Percentiles rank a stretch among this genome's conserved stretches.
These are phyloP conservation scores for Stagonosporopsis chrysanthemi DNA, from an alignment of 2,329 filamentous ascomycete species.

Conservation along the genomic window DNA sequence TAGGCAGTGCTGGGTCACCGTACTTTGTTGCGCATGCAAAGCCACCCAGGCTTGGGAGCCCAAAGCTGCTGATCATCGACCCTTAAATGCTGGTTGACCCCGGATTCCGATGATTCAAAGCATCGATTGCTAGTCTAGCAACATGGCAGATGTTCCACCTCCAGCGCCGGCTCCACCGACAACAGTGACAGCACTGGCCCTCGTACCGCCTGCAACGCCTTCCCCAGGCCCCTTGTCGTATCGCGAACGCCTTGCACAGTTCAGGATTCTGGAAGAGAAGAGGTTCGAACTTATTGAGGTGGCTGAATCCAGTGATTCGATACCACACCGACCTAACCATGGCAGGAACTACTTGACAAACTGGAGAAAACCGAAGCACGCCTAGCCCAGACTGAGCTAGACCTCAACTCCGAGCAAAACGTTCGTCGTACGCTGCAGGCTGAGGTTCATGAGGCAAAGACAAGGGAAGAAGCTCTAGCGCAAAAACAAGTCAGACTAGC, in stretches of 20 bases:
- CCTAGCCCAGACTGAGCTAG: conserved; percentile 47
- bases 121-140: conserved; percentile 15
- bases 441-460: conserved; percentile 40
- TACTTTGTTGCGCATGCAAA: conserved; percentile 43
- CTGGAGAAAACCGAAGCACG: conserved; percentile 48
- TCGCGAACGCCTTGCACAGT: conserved; percentile 47
- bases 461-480: conserved; percentile 39
- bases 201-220: conserved; percentile 18
- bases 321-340: not conserved
- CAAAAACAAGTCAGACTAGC: conserved; percentile 38
- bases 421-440: conserved; percentile 47
- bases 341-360: conserved; percentile 47
- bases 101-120: conserved; percentile 23
- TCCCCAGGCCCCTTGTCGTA: conserved; percentile 34
- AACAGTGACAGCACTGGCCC: conserved; percentile 13
- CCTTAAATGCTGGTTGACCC: conserved; percentile 42
- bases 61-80: conserved; percentile 32
- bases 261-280: conserved; percentile 48
- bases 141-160: conserved; percentile 31
- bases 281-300: conserved; percentile 49
- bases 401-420: conserved; percentile 49
- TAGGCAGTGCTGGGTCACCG: conserved; percentile 43
- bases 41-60: conserved; percentile 40
- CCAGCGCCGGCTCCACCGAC: conserved; percentile 15
- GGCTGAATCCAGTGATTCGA: not conserved